A percentile compares a stretch with the other conserved stretches of the same genome.
These are phyloP conservation scores for Beverwykella pulmonaria DNA, from an alignment of 495 filamentous ascomycete species.

Conservation along the genomic window DNA sequence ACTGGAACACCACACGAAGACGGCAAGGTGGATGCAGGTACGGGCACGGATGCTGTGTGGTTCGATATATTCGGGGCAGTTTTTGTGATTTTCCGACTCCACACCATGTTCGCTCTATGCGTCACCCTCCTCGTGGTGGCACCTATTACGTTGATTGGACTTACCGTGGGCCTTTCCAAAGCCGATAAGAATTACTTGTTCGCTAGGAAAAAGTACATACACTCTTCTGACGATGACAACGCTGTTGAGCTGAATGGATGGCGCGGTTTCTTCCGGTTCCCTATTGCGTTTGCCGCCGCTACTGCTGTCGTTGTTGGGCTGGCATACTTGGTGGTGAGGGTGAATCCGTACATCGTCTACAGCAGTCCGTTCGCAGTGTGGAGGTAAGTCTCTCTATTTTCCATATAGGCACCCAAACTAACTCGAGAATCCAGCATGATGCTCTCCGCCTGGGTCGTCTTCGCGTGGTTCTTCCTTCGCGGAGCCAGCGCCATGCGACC, in stretches of 20 bases:
- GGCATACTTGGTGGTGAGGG: slow-evolving; percentile 73
- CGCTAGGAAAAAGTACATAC: slow-evolving; percentile 60
- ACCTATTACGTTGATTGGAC: slow-evolving; percentile 68
- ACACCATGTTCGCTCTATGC: slow-evolving; percentile 84
- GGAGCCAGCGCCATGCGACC: slow-evolving; percentile 82
- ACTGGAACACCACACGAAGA: slow-evolving; percentile 54
- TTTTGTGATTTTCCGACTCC: slow-evolving; percentile 77
- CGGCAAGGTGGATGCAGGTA: slow-evolving; percentile 66
- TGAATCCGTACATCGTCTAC: slow-evolving; percentile 87
- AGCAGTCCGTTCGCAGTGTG: slow-evolving; percentile 78
- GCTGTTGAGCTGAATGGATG: slow-evolving; percentile 70
- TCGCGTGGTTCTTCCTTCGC: slow-evolving; percentile 82
- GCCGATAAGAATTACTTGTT: slow-evolving; percentile 83
- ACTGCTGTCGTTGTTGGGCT: slow-evolving; percentile 70
- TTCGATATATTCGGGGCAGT: slow-evolving; percentile 87
- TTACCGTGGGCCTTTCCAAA: slow-evolving; percentile 67
- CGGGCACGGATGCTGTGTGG: slow-evolving; percentile 78
- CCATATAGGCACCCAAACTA: not conserved
- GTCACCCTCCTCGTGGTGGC: slow-evolving; percentile 77
- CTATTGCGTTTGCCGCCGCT: slow-evolving; percentile 71
- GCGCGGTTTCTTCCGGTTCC: slow-evolving; percentile 81
- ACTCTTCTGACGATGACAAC: slow-evolving; percentile 61
- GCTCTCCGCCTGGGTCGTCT: slow-evolving; percentile 75
- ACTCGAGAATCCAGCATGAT: slow-evolving; percentile 61
- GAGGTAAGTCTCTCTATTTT: slow-evolving; percentile 33